Evolutionary conservation across 345 rosid genomes (phyloP), one percentile per base, ranked within the genome.

Genomic region (Tarenaya hassleriana): DNA sequence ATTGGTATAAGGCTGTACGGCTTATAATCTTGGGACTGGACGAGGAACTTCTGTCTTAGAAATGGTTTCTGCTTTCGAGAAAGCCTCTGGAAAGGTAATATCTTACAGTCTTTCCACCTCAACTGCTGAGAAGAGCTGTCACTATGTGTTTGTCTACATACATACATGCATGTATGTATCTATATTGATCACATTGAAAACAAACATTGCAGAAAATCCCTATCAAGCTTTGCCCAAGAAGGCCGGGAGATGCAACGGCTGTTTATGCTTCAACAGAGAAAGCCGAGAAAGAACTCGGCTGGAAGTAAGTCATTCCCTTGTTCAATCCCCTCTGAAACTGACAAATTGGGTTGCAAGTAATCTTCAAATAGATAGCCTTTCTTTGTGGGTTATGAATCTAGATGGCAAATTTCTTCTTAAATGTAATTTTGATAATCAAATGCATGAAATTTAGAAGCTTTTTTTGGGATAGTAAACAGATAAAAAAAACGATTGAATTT

Each of bases 51-150:
- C 96, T 8, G 95, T 88, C 46, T 82, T 92, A 14, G 88, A 88
- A 81, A 88, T 92, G 95, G 96, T 92, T 52, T 71, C 82, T 21
- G 94, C 94, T 47, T 92, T 88, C 55, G 96, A 88, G 67, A 92
- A 85, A 62, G 96, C 82, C 58, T 88, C 77, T 52, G 88, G 88
- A 68, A 83, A 85, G 88, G 98, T 85, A 43, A 70, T n/a, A 14
- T 7, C 35, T 56, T 55, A 48, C n/a, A 41, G 13, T n/a, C 19
- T 0, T 4, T 24, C 5, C 29, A 24, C 8, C 41, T 37, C 41
- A n/a, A n/a, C n/a, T n/a, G n/a, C n/a, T n/a, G n/a, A n/a, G n/a
- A n/a, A n/a, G n/a, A n/a, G n/a, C n/a, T n/a, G n/a, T n/a, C n/a
- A n/a, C n/a, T n/a, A n/a, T n/a, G n/a, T n/a, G n/a, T n/a, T n/a